phyloP scores from a whole-genome alignment of 345 rosid species.

The Dovyalis caffra region DNA sequence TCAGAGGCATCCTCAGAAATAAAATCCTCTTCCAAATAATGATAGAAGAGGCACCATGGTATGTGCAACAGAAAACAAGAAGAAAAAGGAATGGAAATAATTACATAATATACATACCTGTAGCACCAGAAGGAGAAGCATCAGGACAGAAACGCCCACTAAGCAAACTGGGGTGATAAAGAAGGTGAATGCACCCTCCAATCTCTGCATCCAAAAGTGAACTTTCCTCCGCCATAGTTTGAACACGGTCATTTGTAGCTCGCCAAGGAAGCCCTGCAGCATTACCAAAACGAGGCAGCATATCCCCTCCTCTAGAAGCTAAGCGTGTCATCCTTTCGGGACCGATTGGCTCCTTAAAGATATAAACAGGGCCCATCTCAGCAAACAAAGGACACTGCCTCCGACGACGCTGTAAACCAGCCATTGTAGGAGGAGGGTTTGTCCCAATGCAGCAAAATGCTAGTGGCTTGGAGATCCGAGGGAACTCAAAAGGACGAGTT shows the following conservation, averaged over 20 bases:
- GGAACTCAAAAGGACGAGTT: slow-evolving; percentile 91
- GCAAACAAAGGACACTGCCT: slow-evolving; percentile 99
- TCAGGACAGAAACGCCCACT: slow-evolving; percentile 98
- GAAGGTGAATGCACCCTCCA: slow-evolving; percentile 81
- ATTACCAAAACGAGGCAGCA: slow-evolving; percentile 80
- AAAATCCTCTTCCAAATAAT: neutral
- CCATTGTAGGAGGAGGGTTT: slow-evolving; percentile 97
- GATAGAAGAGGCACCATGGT: neutral
- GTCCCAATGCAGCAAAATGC: slow-evolving; percentile 99
- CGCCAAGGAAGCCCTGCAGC: slow-evolving; percentile 98
- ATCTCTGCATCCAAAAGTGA: slow-evolving; percentile 83
- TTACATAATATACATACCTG: slow-evolving; percentile 46
- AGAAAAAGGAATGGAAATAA: neutral
- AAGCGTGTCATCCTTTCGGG: slow-evolving; percentile 87
- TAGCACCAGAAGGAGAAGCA: slow-evolving; percentile 88
- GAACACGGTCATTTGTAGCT: slow-evolving; percentile 66
- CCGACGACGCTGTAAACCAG: slow-evolving; percentile 98
- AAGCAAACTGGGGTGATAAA: slow-evolving; percentile 84
- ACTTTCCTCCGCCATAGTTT: slow-evolving; percentile 68
- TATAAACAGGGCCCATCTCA: slow-evolving; percentile 97
- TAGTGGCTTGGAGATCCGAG: slow-evolving; percentile 91
- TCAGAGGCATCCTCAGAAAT: neutral
- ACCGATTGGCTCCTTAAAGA: slow-evolving; percentile 96
- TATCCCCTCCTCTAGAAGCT: slow-evolving; percentile 95
- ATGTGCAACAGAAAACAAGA: neutral